Conservation (phyloP, 305 asterid genomes). For the Solanum chacoense region DNA sequence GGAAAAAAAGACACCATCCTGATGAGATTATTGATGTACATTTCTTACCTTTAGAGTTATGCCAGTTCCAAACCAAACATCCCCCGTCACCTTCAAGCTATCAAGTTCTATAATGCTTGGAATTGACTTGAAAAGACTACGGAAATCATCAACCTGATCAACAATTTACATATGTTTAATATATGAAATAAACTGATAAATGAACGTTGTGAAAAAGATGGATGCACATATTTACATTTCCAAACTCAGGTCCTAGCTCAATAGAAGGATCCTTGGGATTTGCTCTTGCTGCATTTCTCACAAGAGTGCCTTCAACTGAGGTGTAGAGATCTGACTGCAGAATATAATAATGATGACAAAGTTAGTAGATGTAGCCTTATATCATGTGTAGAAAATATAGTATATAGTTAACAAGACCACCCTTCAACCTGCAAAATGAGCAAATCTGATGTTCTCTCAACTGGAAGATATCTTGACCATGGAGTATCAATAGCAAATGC, state of each 20-base stretch:
- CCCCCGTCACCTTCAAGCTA: slow-evolving; percentile 73
- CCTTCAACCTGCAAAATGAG: slow-evolving; percentile 65
- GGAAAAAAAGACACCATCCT: not conserved
- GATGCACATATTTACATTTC: slow-evolving; percentile 29
- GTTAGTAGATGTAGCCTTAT: not conserved
- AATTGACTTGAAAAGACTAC: slow-evolving; percentile 61
- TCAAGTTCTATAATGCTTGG: slow-evolving; percentile 82
- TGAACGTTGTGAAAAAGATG: not conserved
- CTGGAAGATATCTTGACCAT: slow-evolving; percentile 64
- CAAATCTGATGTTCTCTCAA: slow-evolving; percentile 66
- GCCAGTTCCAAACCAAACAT: slow-evolving; percentile 80
- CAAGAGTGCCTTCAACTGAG: slow-evolving; percentile 42
- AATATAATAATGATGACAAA: slow-evolving; percentile 9
- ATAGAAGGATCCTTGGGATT: slow-evolving; percentile 64
- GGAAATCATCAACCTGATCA: slow-evolving; percentile 53
- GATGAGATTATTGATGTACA: not conserved
- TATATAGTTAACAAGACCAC: not conserved
- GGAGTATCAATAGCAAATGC: slow-evolving; percentile 58
- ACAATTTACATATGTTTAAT: not conserved
- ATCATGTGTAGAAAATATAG: not conserved
- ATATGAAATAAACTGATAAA: slow-evolving; percentile 2
- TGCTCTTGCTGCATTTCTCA: slow-evolving; percentile 55
- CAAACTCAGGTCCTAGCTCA: slow-evolving; percentile 66
- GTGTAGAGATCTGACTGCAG: slow-evolving; percentile 81
- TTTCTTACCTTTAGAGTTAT: slow-evolving; percentile 64